phyloP scores from a whole-genome alignment of 441 rosid genomes.

The Iberis amara region DNA sequence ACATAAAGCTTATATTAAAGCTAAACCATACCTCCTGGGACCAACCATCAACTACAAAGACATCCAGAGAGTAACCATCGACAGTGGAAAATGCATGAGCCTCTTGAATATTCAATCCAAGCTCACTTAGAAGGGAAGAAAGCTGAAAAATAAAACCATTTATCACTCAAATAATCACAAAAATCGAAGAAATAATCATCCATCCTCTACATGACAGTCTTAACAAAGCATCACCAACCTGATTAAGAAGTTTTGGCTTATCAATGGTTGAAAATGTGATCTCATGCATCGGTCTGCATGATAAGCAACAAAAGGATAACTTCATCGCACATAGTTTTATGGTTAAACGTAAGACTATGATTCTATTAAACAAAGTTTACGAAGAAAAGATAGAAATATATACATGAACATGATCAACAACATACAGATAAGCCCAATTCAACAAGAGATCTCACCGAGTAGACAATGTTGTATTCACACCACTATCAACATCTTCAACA shows the following conservation, averaged over 20 bases:
- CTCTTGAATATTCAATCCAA: constrained; percentile 85
- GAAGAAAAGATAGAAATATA: not conserved
- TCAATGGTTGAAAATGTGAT: constrained; percentile 84
- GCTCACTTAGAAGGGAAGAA: constrained; percentile 69
- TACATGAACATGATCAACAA: not conserved
- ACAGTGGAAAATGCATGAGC: constrained; percentile 85
- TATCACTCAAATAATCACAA: constrained; percentile 3
- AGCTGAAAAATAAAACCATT: constrained; percentile 44
- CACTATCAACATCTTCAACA: constrained; percentile 53
- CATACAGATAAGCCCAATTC: not conserved
- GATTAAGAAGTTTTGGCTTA: constrained; percentile 75
- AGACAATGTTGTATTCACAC: constrained; percentile 37
- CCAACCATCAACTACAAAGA: constrained; percentile 95
- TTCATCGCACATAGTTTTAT: not conserved
- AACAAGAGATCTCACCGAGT: constrained; percentile 19
- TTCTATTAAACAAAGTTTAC: not conserved
- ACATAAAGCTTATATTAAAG: constrained; percentile 13
- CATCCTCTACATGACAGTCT: no score
- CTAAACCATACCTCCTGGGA: constrained; percentile 51
- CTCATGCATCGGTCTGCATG: constrained; percentile 80
- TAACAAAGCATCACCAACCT: constrained; percentile 38
- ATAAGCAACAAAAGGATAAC: constrained; percentile 3
- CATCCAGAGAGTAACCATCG: constrained; percentile 81
- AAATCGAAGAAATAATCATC: not conserved
- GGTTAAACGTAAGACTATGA: not conserved